Evolutionary conservation across 2,329 filamentous ascomycete genomes (phyloP), one percentile per base, ranked within the genome.

Genomic region (Aspergillus oerlinghausenensis): DNA sequence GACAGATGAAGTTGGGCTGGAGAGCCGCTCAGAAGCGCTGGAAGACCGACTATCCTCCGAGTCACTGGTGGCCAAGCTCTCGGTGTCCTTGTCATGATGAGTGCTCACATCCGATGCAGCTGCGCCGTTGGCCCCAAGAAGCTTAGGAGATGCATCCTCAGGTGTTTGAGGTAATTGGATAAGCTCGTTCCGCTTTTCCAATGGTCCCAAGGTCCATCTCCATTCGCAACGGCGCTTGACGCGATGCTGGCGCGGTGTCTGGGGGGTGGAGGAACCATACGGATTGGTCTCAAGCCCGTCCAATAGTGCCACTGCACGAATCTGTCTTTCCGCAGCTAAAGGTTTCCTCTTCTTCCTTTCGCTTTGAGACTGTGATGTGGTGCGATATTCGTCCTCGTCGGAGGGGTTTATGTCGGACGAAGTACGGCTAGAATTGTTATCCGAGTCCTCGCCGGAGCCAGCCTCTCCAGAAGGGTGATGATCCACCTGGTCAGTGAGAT

Each of bases 151-250:
- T 14, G 54, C 45, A n/a, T 56, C 52, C 25, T 55, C 54, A n/a
- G 38, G 49, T 4, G 49, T 29, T 17, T 48, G 52, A 32, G 50
- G 28, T 11, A 57, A 48, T 23, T 57, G 50, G 19, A 29, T 45
- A 26, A 28, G 56, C 10, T 58, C 60, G 8, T 59, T 52, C 14
- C 32, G 52, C 25, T 52, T 54, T 17, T 70, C 63, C 28, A 80
- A 59, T 10, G 80, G 77, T 1, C 78, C 80, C 10, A 85, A 68
- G 1, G 82, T 85, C 82, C 82, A 85, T 49, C 77, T 73, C 82
- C 82, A 85, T 62, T 83, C 77, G 21, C 82, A 69, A 26, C 77
- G 77, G 42, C 80, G 75, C 66, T 84, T 84, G 58, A 73, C 75
- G 25, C 80, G 79, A 17, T 79, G 77, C 21, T 81, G 79, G 17